These are phyloP conservation scores for Diaporthe citri DNA, from an alignment of 2,329 filamentous ascomycete genomes.

Conservation along the genomic window DNA sequence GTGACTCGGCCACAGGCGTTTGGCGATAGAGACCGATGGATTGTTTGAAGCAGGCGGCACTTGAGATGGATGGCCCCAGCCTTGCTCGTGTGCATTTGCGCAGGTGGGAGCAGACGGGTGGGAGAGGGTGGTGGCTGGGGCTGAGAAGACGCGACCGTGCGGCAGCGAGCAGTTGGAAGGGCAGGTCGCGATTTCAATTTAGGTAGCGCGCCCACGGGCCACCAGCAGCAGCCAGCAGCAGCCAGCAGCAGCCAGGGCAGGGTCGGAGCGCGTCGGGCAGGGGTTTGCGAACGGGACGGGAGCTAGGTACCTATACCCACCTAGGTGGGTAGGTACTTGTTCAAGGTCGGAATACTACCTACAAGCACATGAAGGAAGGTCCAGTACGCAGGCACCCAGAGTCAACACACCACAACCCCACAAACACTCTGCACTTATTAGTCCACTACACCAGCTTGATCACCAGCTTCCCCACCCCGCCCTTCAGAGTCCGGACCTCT, in stretches of 20 bases:
- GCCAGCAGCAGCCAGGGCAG: no score
- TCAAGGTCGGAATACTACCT: no score
- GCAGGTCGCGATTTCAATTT: conserved; percentile 31
- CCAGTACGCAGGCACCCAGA: no score
- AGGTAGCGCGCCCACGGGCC: not conserved
- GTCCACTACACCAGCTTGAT: conserved; percentile 45
- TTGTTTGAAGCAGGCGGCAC: not conserved
- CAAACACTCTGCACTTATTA: not conserved
- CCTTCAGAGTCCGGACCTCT: conserved; percentile 55
- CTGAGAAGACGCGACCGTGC: conserved; percentile 30
- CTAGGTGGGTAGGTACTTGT: no score
- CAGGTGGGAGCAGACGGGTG: not conserved
- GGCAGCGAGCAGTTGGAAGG: not conserved
- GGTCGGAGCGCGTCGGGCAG: conserved; percentile 29
- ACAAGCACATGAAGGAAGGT: no score
- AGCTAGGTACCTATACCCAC: not conserved
- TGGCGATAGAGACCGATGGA: not conserved
- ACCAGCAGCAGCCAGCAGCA: no score
- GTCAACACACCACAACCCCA: no score
- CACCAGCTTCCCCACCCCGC: conserved; percentile 58
- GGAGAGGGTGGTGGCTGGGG: not conserved
- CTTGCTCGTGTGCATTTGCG: not conserved
- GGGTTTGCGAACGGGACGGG: conserved; percentile 11
- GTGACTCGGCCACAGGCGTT: not conserved
- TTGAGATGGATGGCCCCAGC: not conserved